Conservation (phyloP, 306 rosid genomes). For the Betula pendula region DNA sequence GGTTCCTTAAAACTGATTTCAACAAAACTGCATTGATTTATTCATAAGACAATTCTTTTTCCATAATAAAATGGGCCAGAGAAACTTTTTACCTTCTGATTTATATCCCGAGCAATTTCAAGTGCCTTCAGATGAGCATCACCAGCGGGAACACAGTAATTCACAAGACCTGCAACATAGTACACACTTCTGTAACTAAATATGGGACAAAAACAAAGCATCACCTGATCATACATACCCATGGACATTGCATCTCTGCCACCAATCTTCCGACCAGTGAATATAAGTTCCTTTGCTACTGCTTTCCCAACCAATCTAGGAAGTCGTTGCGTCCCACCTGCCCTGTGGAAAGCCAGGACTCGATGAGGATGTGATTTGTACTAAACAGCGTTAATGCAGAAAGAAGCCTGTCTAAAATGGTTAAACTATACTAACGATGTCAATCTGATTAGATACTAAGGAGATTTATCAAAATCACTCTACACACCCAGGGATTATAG, state of each 20-base stretch:
- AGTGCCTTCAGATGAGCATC: slow-evolving; percentile 81
- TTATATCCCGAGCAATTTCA: slow-evolving; percentile 69
- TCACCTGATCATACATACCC: slow-evolving; percentile 42
- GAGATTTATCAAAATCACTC: slow-evolving; percentile 22
- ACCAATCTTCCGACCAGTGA: slow-evolving; percentile 71
- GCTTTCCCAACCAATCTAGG: slow-evolving; percentile 89
- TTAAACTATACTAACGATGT: background rate
- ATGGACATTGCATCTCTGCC: slow-evolving; percentile 73
- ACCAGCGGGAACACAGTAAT: slow-evolving; percentile 78
- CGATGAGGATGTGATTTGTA: slow-evolving; percentile 19
- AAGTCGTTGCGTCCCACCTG: slow-evolving; percentile 89
- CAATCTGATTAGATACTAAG: background rate
- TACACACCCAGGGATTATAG: slow-evolving; percentile 92
- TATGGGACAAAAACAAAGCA: slow-evolving; percentile 3
- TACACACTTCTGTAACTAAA: slow-evolving; percentile 24
- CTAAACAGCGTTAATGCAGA: background rate
- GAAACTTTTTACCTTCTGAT: slow-evolving; percentile 59
- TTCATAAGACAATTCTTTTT: slow-evolving; percentile 1
- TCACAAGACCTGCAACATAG: slow-evolving; percentile 66
- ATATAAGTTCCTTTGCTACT: slow-evolving; percentile 80
- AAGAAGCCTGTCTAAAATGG: slow-evolving; percentile 14
- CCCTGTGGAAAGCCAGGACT: slow-evolving; percentile 54
- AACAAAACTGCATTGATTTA: background rate
- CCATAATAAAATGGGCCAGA: slow-evolving; percentile 1
- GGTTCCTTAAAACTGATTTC: background rate